Conservation (phyloP, 1,139 yeast species). For the Yamadazyma oceani region DNA sequence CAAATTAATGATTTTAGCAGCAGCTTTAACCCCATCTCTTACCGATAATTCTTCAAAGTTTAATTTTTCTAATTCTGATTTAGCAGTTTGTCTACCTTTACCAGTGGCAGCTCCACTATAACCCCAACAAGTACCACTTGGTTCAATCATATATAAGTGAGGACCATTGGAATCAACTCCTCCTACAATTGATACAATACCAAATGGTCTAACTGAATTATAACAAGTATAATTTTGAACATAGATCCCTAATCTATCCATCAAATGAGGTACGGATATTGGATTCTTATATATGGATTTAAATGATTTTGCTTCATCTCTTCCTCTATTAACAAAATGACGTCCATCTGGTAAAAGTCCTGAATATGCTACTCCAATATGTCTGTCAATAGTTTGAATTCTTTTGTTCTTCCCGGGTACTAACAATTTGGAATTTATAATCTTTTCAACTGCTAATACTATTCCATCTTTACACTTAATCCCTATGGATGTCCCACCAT, state of each 20-base stretch:
- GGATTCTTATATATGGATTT: constrained; percentile 75
- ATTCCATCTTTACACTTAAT: constrained; percentile 90
- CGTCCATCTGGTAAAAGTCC: constrained; percentile 97
- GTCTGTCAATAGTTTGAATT: constrained; percentile 90
- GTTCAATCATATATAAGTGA: constrained; percentile 95
- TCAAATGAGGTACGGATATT: constrained; percentile 77
- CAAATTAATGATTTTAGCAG: constrained; percentile 87
- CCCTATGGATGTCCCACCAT: constrained; percentile 94
- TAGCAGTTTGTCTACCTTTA: constrained; percentile 95
- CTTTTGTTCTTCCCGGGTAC: constrained; percentile 88
- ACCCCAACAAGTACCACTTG: constrained; percentile 97
- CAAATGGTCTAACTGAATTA: constrained; percentile 97
- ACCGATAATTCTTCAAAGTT: constrained; percentile 69
- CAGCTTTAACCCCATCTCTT: constrained; percentile 84
- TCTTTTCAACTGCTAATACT: constrained; percentile 94
- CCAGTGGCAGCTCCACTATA: constrained; percentile 97
- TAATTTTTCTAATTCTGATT: constrained; percentile 90
- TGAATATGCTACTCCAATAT: constrained; percentile 90
- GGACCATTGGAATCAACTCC: constrained; percentile 90
- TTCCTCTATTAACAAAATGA: constrained; percentile 85
- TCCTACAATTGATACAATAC: constrained; percentile 87
- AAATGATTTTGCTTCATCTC: constrained; percentile 87
- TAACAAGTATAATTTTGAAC: constrained; percentile 96
- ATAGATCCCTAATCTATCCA: constrained; percentile 86
- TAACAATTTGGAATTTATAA: constrained; percentile 79